These are phyloP conservation scores for Cardamine resedifolia DNA, from an alignment of 345 rosid species.

Conservation along the genomic window DNA sequence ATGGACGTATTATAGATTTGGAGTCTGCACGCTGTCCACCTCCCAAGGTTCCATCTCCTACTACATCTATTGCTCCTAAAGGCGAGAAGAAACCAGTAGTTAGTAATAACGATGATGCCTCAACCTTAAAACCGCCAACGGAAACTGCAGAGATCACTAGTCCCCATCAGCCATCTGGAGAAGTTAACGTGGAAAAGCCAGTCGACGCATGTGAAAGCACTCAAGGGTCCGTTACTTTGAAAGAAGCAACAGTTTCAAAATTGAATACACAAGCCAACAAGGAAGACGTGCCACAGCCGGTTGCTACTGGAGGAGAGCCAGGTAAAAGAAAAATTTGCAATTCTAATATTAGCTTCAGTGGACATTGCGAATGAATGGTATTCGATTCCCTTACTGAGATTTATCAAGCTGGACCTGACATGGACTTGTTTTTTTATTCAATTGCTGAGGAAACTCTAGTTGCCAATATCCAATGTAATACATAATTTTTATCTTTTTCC, in stretches of 20 bases:
- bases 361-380: constrained; percentile 1
- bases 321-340: constrained; percentile 43
- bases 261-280: constrained; percentile 59
- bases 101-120: constrained; percentile 44
- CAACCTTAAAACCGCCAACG: constrained; percentile 39
- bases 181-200: constrained; percentile 47
- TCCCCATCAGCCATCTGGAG: constrained; percentile 44
- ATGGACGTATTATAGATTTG: constrained; percentile 50
- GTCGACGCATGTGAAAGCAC: constrained; percentile 70
- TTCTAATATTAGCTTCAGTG: neutral
- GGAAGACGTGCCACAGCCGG: constrained; percentile 74
- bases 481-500: constrained; percentile 14
- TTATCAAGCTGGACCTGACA: neutral
- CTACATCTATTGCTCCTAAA: constrained; percentile 71
- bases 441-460: neutral
- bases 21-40: constrained; percentile 74
- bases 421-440: neutral
- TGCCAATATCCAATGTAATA: neutral
- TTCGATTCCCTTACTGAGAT: neutral
- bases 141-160: constrained; percentile 49
- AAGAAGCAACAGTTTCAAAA: constrained; percentile 66
- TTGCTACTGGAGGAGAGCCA: constrained; percentile 63
- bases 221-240: constrained; percentile 58
- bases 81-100: constrained; percentile 71
- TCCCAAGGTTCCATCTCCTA: constrained; percentile 73